A percentile compares a stretch with the other conserved stretches of the same genome.
Evolutionary conservation across 768 basidiomycete species (phyloP).

Genomic region (Cystoderma amianthinum): DNA sequence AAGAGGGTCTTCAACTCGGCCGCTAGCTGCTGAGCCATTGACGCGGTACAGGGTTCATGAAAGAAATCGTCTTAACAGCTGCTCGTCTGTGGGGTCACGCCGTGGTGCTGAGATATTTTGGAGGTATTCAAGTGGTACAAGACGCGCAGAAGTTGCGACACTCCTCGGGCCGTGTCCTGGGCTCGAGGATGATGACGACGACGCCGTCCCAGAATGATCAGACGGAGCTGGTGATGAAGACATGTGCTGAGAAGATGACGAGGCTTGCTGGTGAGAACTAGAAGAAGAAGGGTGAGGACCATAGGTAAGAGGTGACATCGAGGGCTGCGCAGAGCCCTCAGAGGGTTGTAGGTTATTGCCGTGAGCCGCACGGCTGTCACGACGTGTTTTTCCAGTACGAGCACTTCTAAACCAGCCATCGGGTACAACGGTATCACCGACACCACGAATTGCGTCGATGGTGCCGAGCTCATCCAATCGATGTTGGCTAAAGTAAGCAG

Average conservation of each 20-base stretch:
- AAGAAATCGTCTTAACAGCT: conserved; percentile 52
- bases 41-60: conserved; percentile 12
- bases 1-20: background rate
- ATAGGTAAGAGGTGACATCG: conserved; percentile 14
- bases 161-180: conserved; percentile 13
- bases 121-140: conserved; percentile 62
- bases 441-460: conserved; percentile 60
- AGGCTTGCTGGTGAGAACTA: conserved; percentile 16
- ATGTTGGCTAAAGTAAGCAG: conserved; percentile 81
- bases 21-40: background rate
- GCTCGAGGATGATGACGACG: conserved; percentile 31
- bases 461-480: conserved; percentile 65
- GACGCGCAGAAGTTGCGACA: conserved; percentile 20
- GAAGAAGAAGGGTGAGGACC: conserved; percentile 8
- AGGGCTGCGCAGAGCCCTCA: conserved; percentile 16
- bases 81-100: conserved; percentile 61
- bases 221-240: conserved; percentile 19
- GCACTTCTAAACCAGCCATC: conserved; percentile 78
- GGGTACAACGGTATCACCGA: conserved; percentile 62
- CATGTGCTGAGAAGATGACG: conserved; percentile 18
- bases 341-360: conserved; percentile 23
- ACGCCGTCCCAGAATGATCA: conserved; percentile 28
- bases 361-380: conserved; percentile 35
- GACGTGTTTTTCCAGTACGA: conserved; percentile 55
- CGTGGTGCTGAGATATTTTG: conserved; percentile 45